Base-by-base conservation (phyloP, 1,139 yeast species). In the Nadsonia starkeyi-henricii region DNA sequence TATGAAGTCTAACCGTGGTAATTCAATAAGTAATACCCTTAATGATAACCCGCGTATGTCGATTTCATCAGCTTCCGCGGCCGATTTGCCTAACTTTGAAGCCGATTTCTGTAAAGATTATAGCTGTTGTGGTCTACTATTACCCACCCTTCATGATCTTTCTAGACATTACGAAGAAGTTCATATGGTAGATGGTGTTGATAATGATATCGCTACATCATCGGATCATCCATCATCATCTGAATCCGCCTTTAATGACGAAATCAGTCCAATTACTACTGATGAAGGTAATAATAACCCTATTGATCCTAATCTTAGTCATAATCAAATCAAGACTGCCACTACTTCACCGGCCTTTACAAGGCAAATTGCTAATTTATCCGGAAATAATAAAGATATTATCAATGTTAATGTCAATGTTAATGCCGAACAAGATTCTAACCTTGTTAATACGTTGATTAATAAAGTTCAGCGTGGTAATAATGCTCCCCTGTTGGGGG, bases 101-200 rank as follows among this genome's bases (percentile, higher is more conserved):
- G 95, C 95, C 12, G 89, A 89, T 64, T 91, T 89, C 66, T 91
- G 98, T 65, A 85, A 85, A 64, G 98, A 91, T 68, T 91, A 91
- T 66, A 80, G 89, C 51, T 91, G 98, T 65, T 91, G 98, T 69
- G 98, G 97, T 33, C 83, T 85, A 63, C 71, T 83, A 43, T 73
- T 93, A 51, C 97, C 97, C 36, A 89, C 95, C 13, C 71, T 91
- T 55, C 98, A 91, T 65, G 98, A 91, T 65, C 72, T 91, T 54
- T 73, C 91, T 55, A 79, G 94, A 58, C 98, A 91, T 64, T 93
- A 91, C 62, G 98, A 93, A 64, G 97, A 91, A 65, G 89, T 94
- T 43, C 98, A 91, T 65, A 89, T 89, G 54, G 77, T 7, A 13
- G 39, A 12, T 9, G 39, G 12, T 33, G 17, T 33, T 15, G 17